Evolutionary conservation across 78 protist genomes (phyloP).

Genomic region (Emiliania huxleyi): DNA sequence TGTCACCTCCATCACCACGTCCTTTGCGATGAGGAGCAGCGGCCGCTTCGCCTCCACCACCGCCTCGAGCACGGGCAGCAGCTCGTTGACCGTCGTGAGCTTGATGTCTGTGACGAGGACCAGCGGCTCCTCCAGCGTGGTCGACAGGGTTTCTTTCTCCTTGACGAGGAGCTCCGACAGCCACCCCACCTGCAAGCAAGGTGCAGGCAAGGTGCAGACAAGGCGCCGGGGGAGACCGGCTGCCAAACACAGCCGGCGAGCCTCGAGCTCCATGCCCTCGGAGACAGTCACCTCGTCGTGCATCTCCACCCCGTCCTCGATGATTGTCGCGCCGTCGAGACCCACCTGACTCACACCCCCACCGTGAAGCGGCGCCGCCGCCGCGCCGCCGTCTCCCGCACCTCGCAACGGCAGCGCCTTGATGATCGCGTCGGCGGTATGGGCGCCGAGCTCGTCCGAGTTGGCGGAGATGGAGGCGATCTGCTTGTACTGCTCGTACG

Average conservation of each 20-base stretch:
- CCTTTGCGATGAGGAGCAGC: slow-evolving; percentile 23
- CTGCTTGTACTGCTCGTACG: not conserved
- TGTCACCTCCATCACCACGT: slow-evolving; percentile 20
- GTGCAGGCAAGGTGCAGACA: too few species aligned
- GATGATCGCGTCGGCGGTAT: not conserved
- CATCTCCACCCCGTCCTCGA: not conserved
- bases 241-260: too few species aligned
- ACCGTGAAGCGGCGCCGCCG: too few species aligned
- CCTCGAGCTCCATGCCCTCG: slow-evolving; percentile 30
- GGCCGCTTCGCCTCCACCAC: not conserved
- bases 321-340: not conserved
- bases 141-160: not conserved
- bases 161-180: not conserved
- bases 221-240: too few species aligned
- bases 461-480: not conserved
- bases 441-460: not conserved
- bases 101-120: not conserved
- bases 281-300: not conserved
- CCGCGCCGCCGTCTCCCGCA: too few species aligned
- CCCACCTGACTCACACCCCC: too few species aligned
- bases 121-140: not conserved
- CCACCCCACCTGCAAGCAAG: too few species aligned
- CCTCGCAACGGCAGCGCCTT: too few species aligned
- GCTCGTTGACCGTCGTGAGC: not conserved
- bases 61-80: slow-evolving; percentile 7